Evolutionary conservation across 768 basidiomycete genomes (phyloP), one percentile per base, ranked within the genome.

Genomic region (Thelephora aurantiotincta): DNA sequence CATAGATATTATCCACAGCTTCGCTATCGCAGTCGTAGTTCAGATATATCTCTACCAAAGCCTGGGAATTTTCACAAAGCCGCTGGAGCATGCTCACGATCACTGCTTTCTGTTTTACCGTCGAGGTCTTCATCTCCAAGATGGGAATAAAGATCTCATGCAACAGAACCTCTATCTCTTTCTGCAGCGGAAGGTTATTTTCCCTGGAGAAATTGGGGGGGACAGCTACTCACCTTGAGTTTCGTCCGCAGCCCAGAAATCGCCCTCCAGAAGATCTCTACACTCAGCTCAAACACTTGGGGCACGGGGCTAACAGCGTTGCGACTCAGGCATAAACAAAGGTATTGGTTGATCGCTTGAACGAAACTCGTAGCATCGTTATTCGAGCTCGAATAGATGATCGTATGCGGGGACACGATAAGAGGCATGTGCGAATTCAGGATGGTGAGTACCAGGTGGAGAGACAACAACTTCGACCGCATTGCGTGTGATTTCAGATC

Each of bases 111-210:
- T 98, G 96, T 58, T 90, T 90, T 44, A 94, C 67, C 1, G 92
- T 96, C 5, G 94, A 88, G 7, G 87, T 98, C 60, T 82, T 80
- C 92, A 99, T 97, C 65, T 99, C 96, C 49, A 98, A 70, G 43
- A 99, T 94, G 1, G 96, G 96, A 48, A 98, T 80, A 69, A 98
- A 99, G 52, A 99, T 98, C 63, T 99, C 96, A 56, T 96, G 93
- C 43, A 99, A 64, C n/a, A 99, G 71, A 34, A 99, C 92, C 63
- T 97, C 94, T 49, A 98, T 97, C 63, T 99, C 96, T 85, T 97
- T 96, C 94, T 97, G 60, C 41, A 45, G 43, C 45, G 13, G 43
- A 50, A 35, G 47, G 59, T 30, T 55, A 47, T 45, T 37, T 14
- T 35, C 35, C 36, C 50, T 42, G 35, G 43, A 41, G 33, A 44